Conservation (phyloP, 257 asterid genomes). For the Solanum pinnatisectum region DNA sequence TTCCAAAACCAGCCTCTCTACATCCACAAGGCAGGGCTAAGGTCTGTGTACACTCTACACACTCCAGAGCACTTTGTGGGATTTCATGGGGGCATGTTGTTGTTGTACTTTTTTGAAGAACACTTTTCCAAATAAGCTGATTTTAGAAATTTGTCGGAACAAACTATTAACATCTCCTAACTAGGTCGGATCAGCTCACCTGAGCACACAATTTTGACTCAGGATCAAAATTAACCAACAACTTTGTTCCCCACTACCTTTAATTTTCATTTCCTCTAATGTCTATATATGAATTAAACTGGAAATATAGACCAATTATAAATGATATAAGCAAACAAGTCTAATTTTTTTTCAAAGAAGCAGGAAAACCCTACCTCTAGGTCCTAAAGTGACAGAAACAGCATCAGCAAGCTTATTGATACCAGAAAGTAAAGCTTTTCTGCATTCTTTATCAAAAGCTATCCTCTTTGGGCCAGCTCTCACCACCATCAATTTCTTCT, state of each 20-base stretch:
- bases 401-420: slow-evolving; percentile 93
- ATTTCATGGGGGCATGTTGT: background rate
- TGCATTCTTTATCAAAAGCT: slow-evolving; percentile 58
- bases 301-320: background rate
- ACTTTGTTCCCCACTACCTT: background rate
- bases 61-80: background rate
- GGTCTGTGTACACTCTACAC: background rate
- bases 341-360: background rate
- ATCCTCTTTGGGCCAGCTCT: slow-evolving; percentile 84
- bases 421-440: slow-evolving; percentile 72
- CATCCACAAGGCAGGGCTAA: background rate
- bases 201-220: background rate
- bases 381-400: slow-evolving; percentile 91
- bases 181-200: background rate
- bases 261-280: background rate
- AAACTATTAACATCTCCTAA: background rate
- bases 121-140: background rate
- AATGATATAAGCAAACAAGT: background rate
- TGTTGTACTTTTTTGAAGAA: background rate
- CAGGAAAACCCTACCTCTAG: slow-evolving; percentile 39
- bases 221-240: background rate
- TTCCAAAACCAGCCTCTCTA: background rate
- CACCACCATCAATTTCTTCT: slow-evolving; percentile 29
- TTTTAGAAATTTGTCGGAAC: background rate
- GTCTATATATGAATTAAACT: background rate